Evolutionary conservation across 2,329 filamentous ascomycete species (phyloP), one percentile per base, ranked within the genome.

Genomic region (Penicillium aurantiogriseum): DNA sequence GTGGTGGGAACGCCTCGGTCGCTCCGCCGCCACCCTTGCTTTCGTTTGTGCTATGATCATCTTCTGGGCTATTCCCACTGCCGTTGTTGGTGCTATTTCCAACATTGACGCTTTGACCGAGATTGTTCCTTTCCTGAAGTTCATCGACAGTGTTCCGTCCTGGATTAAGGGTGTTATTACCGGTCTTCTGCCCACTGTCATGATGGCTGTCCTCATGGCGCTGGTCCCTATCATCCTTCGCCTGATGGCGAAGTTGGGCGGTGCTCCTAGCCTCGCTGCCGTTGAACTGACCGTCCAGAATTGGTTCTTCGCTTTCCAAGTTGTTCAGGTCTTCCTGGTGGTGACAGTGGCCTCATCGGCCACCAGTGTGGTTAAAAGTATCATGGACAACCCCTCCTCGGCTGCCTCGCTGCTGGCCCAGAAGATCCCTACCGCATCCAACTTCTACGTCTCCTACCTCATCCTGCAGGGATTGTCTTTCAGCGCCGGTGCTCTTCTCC

Each of bases 371-470:
- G 81, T 86, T 2, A 77, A 82, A 25, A 67, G 85, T 21, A 87
- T 95, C 47, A 78, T 86, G 15, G 39, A 85, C 0, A 66, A 91
- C 4, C 91, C 92, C 0, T 72, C 78, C 2, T 76, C 76, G 0
- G 83, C 86, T 7, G 85, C 91, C 0, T 76, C 72, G 0, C 76
- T 95, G 39, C 81, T 96, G 4, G 88, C 92, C 0, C 69, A 80
- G 17, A 88, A 90, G 57, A 80, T 99, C 6, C 94, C 94, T 19
- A 87, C 85, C 55, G 87, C 91, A 0, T 92, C 92, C 59, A 97
- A 96, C 76, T 95, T 97, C 71, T 99, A 97, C 75, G 88, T 97
- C 21, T 91, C 89, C 0, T 99, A 97, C 77, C 95, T 99, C 64
- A 85, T 97, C 33, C 85, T 99, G 3, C 94, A 97, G 74, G 95